Conservation (phyloP, 2,329 filamentous ascomycete species). For the Endothia cerciana region DNA sequence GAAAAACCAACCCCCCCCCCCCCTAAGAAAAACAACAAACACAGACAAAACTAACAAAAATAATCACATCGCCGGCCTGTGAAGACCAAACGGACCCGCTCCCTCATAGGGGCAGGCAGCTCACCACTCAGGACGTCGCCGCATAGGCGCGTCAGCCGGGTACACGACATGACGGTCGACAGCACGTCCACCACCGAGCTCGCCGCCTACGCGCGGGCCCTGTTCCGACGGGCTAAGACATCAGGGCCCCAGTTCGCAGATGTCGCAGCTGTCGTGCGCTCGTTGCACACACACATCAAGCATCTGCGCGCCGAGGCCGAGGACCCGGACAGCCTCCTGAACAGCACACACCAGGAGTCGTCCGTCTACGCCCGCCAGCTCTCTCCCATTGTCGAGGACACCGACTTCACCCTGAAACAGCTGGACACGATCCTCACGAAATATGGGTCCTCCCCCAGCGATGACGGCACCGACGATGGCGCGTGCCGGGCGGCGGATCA, state of each 20-base stretch:
- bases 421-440: constrained; percentile 57
- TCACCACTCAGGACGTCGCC: constrained; percentile 15
- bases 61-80: constrained; percentile 3
- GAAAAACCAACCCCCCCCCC: no score
- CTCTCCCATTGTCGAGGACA: constrained; percentile 56
- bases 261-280: constrained; percentile 54
- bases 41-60: no score
- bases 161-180: constrained; percentile 36
- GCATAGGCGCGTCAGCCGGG: not conserved
- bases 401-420: constrained; percentile 58
- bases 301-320: constrained; percentile 62
- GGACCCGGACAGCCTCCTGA: constrained; percentile 60
- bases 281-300: constrained; percentile 59
- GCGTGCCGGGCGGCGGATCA: not conserved
- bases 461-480: constrained; percentile 37
- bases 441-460: constrained; percentile 37
- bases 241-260: constrained; percentile 54
- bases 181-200: constrained; percentile 55
- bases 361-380: constrained; percentile 55
- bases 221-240: constrained; percentile 58
- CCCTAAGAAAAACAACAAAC: no score
- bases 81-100: constrained; percentile 10
- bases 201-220: constrained; percentile 57
- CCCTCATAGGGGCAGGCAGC: constrained; percentile 16
- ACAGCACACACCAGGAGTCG: constrained; percentile 39